Conservation (phyloP, 129 eudicot species). For the Calendula officinalis region DNA sequence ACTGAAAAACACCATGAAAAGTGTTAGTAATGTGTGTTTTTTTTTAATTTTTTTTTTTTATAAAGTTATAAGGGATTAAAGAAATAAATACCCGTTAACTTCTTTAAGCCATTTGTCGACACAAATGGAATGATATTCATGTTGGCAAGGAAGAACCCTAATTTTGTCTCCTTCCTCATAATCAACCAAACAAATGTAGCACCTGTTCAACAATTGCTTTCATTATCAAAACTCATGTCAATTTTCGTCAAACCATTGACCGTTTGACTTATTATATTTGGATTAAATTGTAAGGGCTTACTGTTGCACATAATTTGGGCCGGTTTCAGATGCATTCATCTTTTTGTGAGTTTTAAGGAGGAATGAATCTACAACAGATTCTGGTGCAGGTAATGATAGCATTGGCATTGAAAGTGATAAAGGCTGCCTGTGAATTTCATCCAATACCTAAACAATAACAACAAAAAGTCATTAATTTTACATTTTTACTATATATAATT, state of each 20-base stretch:
- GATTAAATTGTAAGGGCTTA: conserved; percentile 37
- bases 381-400: conserved; percentile 74
- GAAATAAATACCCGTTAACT: conserved; percentile 58
- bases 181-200: conserved; percentile 67
- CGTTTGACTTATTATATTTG: conserved; percentile 6
- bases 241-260: conserved; percentile 1
- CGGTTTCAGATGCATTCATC: conserved; percentile 37
- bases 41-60: no score
- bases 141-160: conserved; percentile 74
- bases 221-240: conserved; percentile 7
- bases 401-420: conserved; percentile 61
- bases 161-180: conserved; percentile 70
- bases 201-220: conserved; percentile 38
- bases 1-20: conserved; percentile 31
- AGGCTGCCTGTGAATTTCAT: conserved; percentile 81
- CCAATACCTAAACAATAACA: conserved; percentile 59
- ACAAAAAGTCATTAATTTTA: not conserved
- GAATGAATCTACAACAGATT: conserved; percentile 72
- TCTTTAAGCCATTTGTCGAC: conserved; percentile 83
- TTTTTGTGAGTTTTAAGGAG: conserved; percentile 63
- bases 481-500: not conserved
- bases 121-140: conserved; percentile 58
- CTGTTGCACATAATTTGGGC: conserved; percentile 67
- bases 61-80: not conserved
- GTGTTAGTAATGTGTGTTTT: not conserved